Evolutionary conservation across 768 basidiomycete genomes (phyloP), one percentile per base, ranked within the genome.

Genomic region (Brasilioporus rufonigricans): DNA sequence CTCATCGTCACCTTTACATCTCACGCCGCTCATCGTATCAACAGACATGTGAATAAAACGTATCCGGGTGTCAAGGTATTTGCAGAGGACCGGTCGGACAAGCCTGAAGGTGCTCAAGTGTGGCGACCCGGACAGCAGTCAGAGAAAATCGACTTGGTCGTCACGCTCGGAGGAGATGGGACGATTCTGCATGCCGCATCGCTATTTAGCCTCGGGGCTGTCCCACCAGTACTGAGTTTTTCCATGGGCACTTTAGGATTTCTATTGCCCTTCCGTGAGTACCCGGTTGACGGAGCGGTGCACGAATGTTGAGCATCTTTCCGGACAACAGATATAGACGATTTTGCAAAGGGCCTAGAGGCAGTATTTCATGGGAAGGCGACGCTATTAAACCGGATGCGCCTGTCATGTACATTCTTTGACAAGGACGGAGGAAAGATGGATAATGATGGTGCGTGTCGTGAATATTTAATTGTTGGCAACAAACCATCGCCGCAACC

Each of bases 151-250:
- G 90, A 93, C 67, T 76, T 98, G 10, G 87, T 97, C 19, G 84
- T 97, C 26, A 96, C 95, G 0, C 73, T 98, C 1, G 95, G 95
- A 43, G 95, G 95, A 32, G 95, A 98, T 66, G 95, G 95, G 10
- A 97, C 95, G 6, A 94, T 97, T 46, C 79, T 98, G 1, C 93
- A 95, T 66, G 91, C 93, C 0, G 94, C 94, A 1, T 92, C 92
- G 8, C 74, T 98, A 10, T 98, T 98, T 71, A 89, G 86, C 61
- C 76, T 83, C 4, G 92, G 89, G n/a, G 89, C 90, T 21, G 93
- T 97, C 9, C 95, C 95, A 5, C 95, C 95, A 0, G 93, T 87
- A 0, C 67, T 82, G 32, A 80, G 80, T 53, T 80, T 83, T 61
- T 79, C 77, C 10, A 79, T 82, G 78, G 95, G 95, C 9, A 94